phyloP scores from a whole-genome alignment of 371 early-diverging fungal species.

The Rhizopus arrhizus region DNA sequence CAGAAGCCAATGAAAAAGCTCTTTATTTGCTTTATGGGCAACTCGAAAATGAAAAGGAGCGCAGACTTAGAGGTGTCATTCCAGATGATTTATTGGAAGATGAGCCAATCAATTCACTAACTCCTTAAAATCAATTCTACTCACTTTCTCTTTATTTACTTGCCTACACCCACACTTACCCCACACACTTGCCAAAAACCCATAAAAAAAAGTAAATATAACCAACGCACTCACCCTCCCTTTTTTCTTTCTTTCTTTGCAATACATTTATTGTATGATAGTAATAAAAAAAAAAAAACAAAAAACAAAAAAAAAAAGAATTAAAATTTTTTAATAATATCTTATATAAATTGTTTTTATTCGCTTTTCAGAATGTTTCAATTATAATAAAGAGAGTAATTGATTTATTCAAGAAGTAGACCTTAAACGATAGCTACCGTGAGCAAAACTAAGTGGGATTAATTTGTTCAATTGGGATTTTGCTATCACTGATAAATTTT shows the following conservation, averaged over 20 bases:
- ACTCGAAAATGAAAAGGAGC: conserved; percentile 85
- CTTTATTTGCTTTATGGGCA: conserved; percentile 85
- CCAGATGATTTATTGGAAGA: conserved; percentile 43
- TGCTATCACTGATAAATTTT: conserved; percentile 63
- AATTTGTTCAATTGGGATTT: conserved; percentile 63
- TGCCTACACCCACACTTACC: not conserved
- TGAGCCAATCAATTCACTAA: conserved; percentile 15
- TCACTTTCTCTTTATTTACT: not conserved
- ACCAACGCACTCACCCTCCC: not conserved
- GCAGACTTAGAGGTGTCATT: conserved; percentile 58
- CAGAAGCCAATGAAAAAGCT: conserved; percentile 86
- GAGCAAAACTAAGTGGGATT: conserved; percentile 68
- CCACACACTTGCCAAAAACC: not conserved
- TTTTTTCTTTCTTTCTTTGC: not conserved
- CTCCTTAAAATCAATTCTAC: not conserved
- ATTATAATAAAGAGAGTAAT: not conserved
- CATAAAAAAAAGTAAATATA: not conserved
- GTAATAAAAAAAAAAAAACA: no score
- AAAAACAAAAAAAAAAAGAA: no score
- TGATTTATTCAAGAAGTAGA: conserved; percentile 13
- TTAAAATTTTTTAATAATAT: not conserved
- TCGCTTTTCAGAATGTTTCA: not conserved
- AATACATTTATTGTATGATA: no score
- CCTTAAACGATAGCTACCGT: conserved; percentile 34
- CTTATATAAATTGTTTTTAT: not conserved